Evolutionary conservation across 1,284 basidiomycete species (phyloP), one percentile per base, ranked within the genome.

Genomic region (Garcileccinum viscosum): DNA sequence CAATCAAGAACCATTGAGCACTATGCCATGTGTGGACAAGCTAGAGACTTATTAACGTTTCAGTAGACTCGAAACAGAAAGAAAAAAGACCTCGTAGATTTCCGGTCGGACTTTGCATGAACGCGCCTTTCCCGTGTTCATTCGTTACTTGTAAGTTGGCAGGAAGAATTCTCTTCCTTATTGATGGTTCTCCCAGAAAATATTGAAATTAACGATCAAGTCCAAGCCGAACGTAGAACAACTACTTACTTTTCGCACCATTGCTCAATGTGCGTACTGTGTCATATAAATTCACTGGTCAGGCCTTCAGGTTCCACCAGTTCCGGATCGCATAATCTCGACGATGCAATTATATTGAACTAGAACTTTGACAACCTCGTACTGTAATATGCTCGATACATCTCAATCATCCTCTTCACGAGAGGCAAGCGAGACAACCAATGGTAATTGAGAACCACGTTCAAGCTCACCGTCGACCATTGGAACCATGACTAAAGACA

Each of bases 371-470:
- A 53, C 50, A 30, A 50, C 27, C 24, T 53, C 27, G 50, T 12
- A 30, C 15, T 50, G 24, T 27, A 27, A 27, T 27, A 53, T 17
- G 15, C 50, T 53, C 50, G 2, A 35, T 60, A 60, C 37, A 40
- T 22, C 35, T 68, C 61, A 65, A 3, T 22, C 63, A 53, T 73
- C 70, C 3, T 81, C 81, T 60, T 80, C 75, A 37, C 79, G 74
- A 15, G 81, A 83, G 32, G 86, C 73, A 3, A 72, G 38, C 8
- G 81, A 82, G 37, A 89, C 82, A 32, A 74, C 76, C 67, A 90
- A 76, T 6, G 88, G 88, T 62, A 90, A 71, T 71, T 88, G 87
- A 47, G 79, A 76, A 7, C 85, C 86, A 47, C 82, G 82, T 62
- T 83, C 80, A 37, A 80, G 71, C 72, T 87, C 80, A 5, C 84